phyloP scores from a whole-genome alignment of 2,329 filamentous ascomycete genomes.

The Atkinsonella hypoxylon region DNA sequence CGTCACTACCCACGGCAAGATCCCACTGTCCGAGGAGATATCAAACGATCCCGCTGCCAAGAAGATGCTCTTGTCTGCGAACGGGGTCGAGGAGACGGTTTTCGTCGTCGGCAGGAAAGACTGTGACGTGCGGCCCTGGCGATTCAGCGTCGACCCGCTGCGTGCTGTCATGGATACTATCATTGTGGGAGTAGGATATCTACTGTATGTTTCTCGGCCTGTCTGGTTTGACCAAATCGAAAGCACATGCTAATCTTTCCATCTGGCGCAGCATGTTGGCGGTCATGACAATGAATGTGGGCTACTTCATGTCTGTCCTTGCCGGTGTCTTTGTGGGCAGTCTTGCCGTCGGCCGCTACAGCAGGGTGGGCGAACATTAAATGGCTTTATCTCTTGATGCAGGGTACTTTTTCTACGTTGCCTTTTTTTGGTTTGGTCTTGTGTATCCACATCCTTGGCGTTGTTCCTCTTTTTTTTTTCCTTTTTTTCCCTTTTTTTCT shows the following conservation, averaged over 20 bases:
- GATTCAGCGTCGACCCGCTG: slow-evolving; percentile 67
- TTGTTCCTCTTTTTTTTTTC: background rate
- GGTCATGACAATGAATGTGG: slow-evolving; percentile 81
- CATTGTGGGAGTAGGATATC: slow-evolving; percentile 67
- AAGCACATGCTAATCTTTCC: background rate
- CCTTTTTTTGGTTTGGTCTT: too few species aligned
- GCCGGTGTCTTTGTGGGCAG: slow-evolving; percentile 79
- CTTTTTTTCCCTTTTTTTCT: background rate
- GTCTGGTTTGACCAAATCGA: too few species aligned
- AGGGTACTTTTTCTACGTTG: background rate
- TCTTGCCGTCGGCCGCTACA: slow-evolving; percentile 63
- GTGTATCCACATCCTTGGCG: too few species aligned
- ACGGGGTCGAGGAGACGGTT: slow-evolving; percentile 73
- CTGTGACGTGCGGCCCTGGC: slow-evolving; percentile 54
- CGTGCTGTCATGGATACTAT: slow-evolving; percentile 59
- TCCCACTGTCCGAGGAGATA: slow-evolving; percentile 45
- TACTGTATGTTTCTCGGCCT: slow-evolving; percentile 61
- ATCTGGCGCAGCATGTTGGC: slow-evolving; percentile 61
- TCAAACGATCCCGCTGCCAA: slow-evolving; percentile 49
- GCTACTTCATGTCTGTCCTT: slow-evolving; percentile 73
- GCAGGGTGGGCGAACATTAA: slow-evolving; percentile 34
- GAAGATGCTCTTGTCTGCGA: slow-evolving; percentile 55
- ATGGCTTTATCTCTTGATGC: background rate
- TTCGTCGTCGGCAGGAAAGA: slow-evolving; percentile 53
- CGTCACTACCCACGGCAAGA: slow-evolving; percentile 57